A percentile compares a stretch with the other conserved stretches of the same genome.
phyloP scores from a whole-genome alignment of 2,329 filamentous ascomycete species.

The Xylaria sp. region DNA sequence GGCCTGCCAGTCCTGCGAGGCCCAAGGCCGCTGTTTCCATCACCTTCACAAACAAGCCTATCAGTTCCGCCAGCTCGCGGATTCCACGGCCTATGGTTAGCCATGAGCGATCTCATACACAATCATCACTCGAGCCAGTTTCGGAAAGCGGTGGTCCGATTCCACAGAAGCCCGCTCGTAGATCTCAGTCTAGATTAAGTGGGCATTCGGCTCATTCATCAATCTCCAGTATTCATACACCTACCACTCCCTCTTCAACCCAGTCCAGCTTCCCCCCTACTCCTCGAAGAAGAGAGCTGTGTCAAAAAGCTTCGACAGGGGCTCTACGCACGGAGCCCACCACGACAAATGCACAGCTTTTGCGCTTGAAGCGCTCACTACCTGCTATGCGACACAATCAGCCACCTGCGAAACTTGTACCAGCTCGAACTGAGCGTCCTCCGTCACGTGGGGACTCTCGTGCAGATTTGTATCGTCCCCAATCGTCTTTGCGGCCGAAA shows the following conservation, averaged over 20 bases:
- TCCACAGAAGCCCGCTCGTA: slow-evolving; percentile 62
- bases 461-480: slow-evolving; percentile 62
- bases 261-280: slow-evolving; percentile 66
- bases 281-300: slow-evolving; percentile 69
- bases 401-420: slow-evolving; percentile 61
- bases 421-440: slow-evolving; percentile 65
- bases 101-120: slow-evolving; percentile 73
- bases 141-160: slow-evolving; percentile 86
- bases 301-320: slow-evolving; percentile 63
- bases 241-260: slow-evolving; percentile 66
- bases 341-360: slow-evolving; percentile 72
- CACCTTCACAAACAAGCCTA: slow-evolving; percentile 87
- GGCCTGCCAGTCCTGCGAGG: slow-evolving; percentile 74
- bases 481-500: slow-evolving; percentile 69
- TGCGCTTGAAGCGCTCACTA: slow-evolving; percentile 73
- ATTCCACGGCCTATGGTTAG: slow-evolving; percentile 78
- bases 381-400: slow-evolving; percentile 66
- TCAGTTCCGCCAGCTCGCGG: slow-evolving; percentile 66
- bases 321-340: slow-evolving; percentile 68
- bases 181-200: slow-evolving; percentile 71
- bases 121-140: slow-evolving; percentile 87
- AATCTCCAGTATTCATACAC: slow-evolving; percentile 69
- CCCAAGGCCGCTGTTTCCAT: slow-evolving; percentile 82
- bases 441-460: slow-evolving; percentile 67
- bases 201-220: slow-evolving; percentile 77